Evolutionary conservation across 768 basidiomycete species (phyloP).

Genomic region (Lactarius sanguifluus): DNA sequence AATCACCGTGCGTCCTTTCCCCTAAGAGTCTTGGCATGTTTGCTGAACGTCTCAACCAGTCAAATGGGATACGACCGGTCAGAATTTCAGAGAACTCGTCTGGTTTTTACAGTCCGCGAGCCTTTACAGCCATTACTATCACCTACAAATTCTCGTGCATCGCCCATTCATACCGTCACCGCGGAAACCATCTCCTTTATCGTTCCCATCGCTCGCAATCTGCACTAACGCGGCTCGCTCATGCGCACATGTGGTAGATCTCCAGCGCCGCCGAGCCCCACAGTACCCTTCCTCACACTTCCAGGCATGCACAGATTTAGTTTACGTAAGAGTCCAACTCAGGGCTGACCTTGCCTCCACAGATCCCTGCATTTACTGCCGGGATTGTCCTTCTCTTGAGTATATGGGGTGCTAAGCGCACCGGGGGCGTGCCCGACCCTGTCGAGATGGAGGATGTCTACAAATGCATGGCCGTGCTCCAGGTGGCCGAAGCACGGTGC

Average conservation of each 20-base stretch:
- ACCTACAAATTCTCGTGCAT: conserved; percentile 47
- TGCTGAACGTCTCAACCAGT: conserved; percentile 14
- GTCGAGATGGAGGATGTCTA: conserved; percentile 30
- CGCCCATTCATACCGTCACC: conserved; percentile 48
- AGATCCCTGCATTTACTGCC: conserved; percentile 39
- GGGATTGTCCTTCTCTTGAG: conserved; percentile 46
- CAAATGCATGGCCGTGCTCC: conserved; percentile 30
- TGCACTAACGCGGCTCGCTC: conserved; percentile 53
- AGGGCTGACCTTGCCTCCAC: conserved; percentile 24
- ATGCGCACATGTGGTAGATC: conserved; percentile 44
- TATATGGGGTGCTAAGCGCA: conserved; percentile 43
- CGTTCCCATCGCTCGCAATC: conserved; percentile 50
- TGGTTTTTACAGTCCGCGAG: conserved; percentile 40
- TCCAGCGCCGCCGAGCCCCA: conserved; percentile 33
- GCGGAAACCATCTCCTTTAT: conserved; percentile 35
- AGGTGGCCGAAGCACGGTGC: conserved; percentile 24
- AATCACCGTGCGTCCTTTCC: conserved; percentile 35
- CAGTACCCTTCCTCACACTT: conserved; percentile 28
- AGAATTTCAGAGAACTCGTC: conserved; percentile 24
- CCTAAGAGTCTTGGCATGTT: neutral
- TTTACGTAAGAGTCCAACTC: neutral
- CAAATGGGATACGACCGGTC: conserved; percentile 32
- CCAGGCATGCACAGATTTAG: conserved; percentile 13
- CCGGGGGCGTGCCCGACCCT: conserved; percentile 21
- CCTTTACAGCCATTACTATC: conserved; percentile 44